phyloP scores from a whole-genome alignment of 306 rosid species.

The Dalbergia cultrata region DNA sequence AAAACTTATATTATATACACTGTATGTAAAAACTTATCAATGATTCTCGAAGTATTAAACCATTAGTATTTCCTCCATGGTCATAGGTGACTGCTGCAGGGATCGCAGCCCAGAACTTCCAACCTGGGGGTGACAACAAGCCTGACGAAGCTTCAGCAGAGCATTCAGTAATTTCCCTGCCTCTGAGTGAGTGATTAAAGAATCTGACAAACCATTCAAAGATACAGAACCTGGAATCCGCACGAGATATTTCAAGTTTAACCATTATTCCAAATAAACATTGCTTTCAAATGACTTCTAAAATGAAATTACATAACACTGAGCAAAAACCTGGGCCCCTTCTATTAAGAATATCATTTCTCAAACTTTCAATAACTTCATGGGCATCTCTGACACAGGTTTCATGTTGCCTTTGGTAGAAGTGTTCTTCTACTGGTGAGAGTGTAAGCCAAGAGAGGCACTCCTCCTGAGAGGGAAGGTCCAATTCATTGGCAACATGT shows the following conservation, averaged over 20 bases:
- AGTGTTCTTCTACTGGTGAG: constrained; percentile 94
- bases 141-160: constrained; percentile 95
- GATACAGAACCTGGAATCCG: constrained; percentile 59
- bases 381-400: constrained; percentile 83
- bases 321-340: constrained; percentile 69
- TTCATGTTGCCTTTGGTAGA: constrained; percentile 97
- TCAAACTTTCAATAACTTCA: constrained; percentile 84
- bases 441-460: constrained; percentile 87
- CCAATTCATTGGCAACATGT: constrained; percentile 87
- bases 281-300: constrained; percentile 46
- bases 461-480: constrained; percentile 93
- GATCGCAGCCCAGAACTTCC: constrained; percentile 97
- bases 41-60: constrained; percentile 52
- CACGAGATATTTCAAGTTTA: constrained; percentile 53
- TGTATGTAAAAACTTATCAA: constrained; percentile 26
- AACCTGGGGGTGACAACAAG: constrained; percentile 99
- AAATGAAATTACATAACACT: constrained; percentile 43
- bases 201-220: constrained; percentile 63
- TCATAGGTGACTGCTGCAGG: constrained; percentile 94
- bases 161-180: constrained; percentile 91
- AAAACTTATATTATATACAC: background rate
- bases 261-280: constrained; percentile 34
- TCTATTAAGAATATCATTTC: constrained; percentile 75
- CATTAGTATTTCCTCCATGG: constrained; percentile 96
- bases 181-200: constrained; percentile 80